phyloP scores from a whole-genome alignment of 129 eudicot species.

The Gnaphalium uliginosum region DNA sequence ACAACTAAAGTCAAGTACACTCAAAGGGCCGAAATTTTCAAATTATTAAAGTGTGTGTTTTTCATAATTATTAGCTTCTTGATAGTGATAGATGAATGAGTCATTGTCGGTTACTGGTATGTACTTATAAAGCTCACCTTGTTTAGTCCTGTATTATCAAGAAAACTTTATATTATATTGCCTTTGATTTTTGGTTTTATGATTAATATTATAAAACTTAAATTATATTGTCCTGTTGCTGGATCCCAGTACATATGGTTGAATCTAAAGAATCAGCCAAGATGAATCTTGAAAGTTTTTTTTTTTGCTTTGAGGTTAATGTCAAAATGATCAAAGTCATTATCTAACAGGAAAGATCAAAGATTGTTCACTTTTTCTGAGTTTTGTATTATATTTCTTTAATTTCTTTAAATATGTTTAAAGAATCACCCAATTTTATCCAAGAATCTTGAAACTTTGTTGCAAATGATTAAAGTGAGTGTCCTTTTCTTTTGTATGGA shows the following conservation, averaged over 20 bases:
- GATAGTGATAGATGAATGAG: not conserved
- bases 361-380: constrained; percentile 12
- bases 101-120: constrained; percentile 6
- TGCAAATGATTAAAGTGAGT: constrained; percentile 42
- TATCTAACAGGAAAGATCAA: constrained; percentile 9
- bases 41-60: not conserved
- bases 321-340: not conserved
- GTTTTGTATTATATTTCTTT: constrained; percentile 1
- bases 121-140: not conserved
- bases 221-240: constrained; percentile 23
- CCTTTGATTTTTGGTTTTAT: constrained; percentile 18
- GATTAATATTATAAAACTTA: constrained; percentile 11
- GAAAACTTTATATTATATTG: constrained; percentile 21
- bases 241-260: constrained; percentile 20
- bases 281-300: constrained; percentile 14
- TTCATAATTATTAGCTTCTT: too few relatives aligned
- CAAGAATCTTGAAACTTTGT: constrained; percentile 32
- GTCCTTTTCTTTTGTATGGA: constrained; percentile 43
- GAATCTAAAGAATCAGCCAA: constrained; percentile 18
- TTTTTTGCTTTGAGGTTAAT: constrained; percentile 18
- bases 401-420: constrained; percentile 2
- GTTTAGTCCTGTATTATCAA: constrained; percentile 9
- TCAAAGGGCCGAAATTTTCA: too few relatives aligned
- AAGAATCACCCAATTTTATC: not conserved
- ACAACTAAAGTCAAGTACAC: too few relatives aligned